These are phyloP conservation scores for Mucor plumbeus DNA, from an alignment of 371 early-diverging fungal genomes.

Conservation along the genomic window DNA sequence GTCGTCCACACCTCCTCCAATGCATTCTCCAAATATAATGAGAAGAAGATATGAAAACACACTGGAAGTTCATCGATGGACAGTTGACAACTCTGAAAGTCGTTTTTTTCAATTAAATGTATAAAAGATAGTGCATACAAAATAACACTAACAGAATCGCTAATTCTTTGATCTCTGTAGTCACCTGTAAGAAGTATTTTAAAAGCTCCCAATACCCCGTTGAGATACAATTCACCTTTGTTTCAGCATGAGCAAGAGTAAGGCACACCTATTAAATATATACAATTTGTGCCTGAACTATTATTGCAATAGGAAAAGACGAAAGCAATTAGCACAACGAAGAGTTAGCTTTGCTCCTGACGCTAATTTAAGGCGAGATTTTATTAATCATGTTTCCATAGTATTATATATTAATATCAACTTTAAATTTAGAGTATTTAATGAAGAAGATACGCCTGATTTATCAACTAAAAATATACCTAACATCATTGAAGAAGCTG, in stretches of 20 bases:
- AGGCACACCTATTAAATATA: neutral
- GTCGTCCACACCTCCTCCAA: slow-evolving; percentile 7
- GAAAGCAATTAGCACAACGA: slow-evolving; percentile 8
- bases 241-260: slow-evolving; percentile 24
- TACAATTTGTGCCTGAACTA: neutral
- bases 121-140: neutral
- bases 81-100: slow-evolving; percentile 14
- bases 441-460: slow-evolving; percentile 11
- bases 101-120: neutral
- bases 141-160: neutral
- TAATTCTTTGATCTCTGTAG: neutral
- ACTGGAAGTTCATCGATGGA: slow-evolving; percentile 8
- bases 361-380: slow-evolving; percentile 10
- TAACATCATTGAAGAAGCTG: slow-evolving; percentile 10
- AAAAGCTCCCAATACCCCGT: slow-evolving; percentile 9
- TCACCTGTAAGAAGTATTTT: slow-evolving; percentile 18
- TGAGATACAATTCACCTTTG: slow-evolving; percentile 17
- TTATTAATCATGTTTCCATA: neutral
- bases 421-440: slow-evolving; percentile 9
- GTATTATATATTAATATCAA: neutral
- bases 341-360: slow-evolving; percentile 24
- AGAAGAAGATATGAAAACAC: slow-evolving; percentile 2
- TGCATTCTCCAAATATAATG: neutral
- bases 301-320: neutral
- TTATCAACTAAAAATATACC: slow-evolving; percentile 1